Conservation (phyloP, 164 flowering plant genomes). For the Kingdonia uniflora region DNA sequence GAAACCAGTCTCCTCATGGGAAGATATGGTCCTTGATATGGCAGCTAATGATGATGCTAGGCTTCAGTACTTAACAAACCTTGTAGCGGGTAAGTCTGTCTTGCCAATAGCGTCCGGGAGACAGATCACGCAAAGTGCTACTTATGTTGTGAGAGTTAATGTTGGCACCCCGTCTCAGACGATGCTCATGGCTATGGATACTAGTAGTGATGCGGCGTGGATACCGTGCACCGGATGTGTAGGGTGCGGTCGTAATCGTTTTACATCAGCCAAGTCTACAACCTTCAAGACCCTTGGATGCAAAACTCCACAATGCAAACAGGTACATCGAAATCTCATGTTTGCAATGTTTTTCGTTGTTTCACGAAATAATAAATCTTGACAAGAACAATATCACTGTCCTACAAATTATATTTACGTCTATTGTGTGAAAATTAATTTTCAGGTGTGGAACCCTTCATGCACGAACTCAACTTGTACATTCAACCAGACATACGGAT, state of each 20-base stretch:
- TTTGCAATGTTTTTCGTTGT: too few relatives aligned
- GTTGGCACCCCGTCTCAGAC: constrained; percentile 79
- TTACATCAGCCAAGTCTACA: constrained; percentile 40
- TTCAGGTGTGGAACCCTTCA: constrained; percentile 50
- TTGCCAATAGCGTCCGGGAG: constrained; percentile 77
- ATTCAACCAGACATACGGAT: constrained; percentile 73
- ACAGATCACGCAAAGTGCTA: constrained; percentile 56
- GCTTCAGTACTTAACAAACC: constrained; percentile 32
- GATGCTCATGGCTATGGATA: constrained; percentile 74
- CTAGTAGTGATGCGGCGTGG: constrained; percentile 85
- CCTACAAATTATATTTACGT: too few relatives aligned
- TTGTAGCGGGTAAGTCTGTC: constrained; percentile 30
- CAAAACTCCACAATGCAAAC: constrained; percentile 53
- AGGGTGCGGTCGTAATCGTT: constrained; percentile 54
- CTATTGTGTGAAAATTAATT: too few relatives aligned
- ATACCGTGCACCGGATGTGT: constrained; percentile 77
- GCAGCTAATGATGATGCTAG: constrained; percentile 28
- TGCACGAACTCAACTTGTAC: constrained; percentile 41
- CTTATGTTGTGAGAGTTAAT: constrained; percentile 54
- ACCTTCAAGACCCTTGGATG: constrained; percentile 47
- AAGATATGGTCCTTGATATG: constrained; percentile 30
- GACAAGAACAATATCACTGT: too few relatives aligned
- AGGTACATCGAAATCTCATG: constrained; percentile 30
- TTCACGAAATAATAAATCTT: too few relatives aligned
- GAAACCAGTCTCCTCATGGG: constrained; percentile 31